These are phyloP conservation scores for Obelidium mucronatum DNA, from an alignment of 192 early-diverging fungal genomes.

Conservation along the genomic window DNA sequence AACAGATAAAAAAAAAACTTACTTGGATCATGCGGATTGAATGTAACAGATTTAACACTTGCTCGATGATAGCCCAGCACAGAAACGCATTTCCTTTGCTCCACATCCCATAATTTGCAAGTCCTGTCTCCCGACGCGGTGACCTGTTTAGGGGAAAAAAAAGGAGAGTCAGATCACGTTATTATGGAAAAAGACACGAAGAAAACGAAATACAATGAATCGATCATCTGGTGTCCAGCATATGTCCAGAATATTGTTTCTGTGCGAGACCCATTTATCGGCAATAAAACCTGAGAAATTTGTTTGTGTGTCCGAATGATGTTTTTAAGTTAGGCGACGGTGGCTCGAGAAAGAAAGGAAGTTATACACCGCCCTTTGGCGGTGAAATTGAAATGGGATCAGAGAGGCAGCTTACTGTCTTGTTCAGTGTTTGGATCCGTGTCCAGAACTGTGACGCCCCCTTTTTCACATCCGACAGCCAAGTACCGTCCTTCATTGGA, in stretches of 20 bases:
- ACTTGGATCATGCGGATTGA: slow-evolving; percentile 65
- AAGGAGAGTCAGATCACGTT: too few species aligned
- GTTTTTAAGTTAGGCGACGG: neutral
- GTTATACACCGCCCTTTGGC: neutral
- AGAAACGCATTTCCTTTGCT: slow-evolving; percentile 59
- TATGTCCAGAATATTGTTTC: slow-evolving; percentile 84
- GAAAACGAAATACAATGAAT: slow-evolving; percentile 55
- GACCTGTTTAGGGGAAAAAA: slow-evolving; percentile 52
- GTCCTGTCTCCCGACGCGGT: slow-evolving; percentile 82
- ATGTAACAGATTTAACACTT: slow-evolving; percentile 75
- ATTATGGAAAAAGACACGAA: slow-evolving; percentile 1
- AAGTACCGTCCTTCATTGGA: slow-evolving; percentile 63
- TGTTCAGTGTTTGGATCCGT: slow-evolving; percentile 48
- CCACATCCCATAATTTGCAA: slow-evolving; percentile 78
- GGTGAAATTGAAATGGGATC: neutral
- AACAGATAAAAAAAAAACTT: too few species aligned
- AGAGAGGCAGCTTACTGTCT: neutral
- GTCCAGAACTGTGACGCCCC: slow-evolving; percentile 65
- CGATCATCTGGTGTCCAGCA: slow-evolving; percentile 77
- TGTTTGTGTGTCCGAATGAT: too few species aligned
- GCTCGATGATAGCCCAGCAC: slow-evolving; percentile 71
- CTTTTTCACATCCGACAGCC: slow-evolving; percentile 75
- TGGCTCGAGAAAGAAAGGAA: neutral
- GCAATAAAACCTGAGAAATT: neutral
- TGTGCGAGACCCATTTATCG: slow-evolving; percentile 65